Base-by-base conservation (phyloP, 257 asterid genomes). In the Solanum ossicruentum region DNA sequence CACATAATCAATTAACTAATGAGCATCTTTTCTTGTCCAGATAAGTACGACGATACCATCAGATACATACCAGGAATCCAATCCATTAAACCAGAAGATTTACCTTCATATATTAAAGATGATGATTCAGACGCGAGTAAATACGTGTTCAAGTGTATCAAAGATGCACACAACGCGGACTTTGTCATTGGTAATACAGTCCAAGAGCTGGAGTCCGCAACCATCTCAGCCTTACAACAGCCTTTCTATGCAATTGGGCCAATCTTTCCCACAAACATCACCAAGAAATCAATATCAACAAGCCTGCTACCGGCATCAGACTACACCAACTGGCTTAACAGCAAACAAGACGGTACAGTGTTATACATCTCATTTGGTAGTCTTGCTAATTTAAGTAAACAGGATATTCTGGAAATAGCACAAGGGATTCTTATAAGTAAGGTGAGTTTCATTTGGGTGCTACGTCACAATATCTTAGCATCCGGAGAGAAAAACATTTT, bases 301-400 rank as follows among this genome's bases (percentile, higher is more conserved):
- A 71, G 83, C 85, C 84, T 87, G 28, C 45, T 80, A 82, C 52
- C 81, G 1, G 85, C 66, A 67, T 49, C 85, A 28, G 89, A 84
- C 28, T 84, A 65, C 80, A 67, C 61, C 10, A 21, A 69, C 15
- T 87, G 89, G 89, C 85, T 87, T 70, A 51, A 58, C 73, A 21
- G 21, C 70, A 87, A 52, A 57, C 83, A 71, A 57, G 47, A 36
- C 5, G 85, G 83, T 6, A 84, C 89, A 58, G 89, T 87, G 77
- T 52, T 87, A 43, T 87, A 87, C 63, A 80, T 87, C 63, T 87
- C 89, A 11, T 87, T 87, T 51, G 89, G 89, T 18, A 87, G 89
- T 75, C 57, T 79, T 7, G 87, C 54, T 17, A 81, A 51, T 6
- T 23, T 72, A 21, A 72, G 45, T 36, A 80, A 84, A 81, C 75